Evolutionary conservation across 768 basidiomycete genomes (phyloP).

Genomic region (Phylloporus scabripes): DNA sequence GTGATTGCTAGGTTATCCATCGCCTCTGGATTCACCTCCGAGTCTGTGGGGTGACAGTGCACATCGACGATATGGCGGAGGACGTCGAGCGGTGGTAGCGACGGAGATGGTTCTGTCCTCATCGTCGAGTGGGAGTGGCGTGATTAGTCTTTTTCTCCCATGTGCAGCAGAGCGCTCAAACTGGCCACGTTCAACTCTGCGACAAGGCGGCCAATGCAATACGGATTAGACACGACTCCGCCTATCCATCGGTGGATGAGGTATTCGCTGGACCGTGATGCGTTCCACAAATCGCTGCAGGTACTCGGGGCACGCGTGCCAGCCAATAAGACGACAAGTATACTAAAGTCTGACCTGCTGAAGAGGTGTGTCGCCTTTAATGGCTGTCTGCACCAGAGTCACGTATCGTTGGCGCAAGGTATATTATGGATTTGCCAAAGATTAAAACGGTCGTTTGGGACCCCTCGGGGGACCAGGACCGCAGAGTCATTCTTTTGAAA

Average conservation of each 20-base stretch:
- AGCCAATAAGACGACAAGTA: constrained; percentile 45
- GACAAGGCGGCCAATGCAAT: constrained; percentile 12
- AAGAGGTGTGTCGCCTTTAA: constrained; percentile 43
- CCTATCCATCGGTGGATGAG: constrained; percentile 49
- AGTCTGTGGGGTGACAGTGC: constrained; percentile 92
- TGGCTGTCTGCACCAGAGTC: neutral
- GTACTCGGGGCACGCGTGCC: constrained; percentile 66
- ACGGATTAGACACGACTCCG: constrained; percentile 35
- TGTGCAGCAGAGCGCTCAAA: constrained; percentile 9
- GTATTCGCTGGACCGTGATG: constrained; percentile 51
- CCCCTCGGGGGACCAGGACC: constrained; percentile 40
- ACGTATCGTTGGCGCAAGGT: constrained; percentile 34
- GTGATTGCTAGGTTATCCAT: constrained; percentile 58
- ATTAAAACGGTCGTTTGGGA: constrained; percentile 54
- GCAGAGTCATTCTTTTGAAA: constrained; percentile 63
- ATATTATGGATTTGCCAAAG: constrained; percentile 64
- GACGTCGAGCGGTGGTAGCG: constrained; percentile 35
- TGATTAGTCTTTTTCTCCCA: constrained; percentile 1
- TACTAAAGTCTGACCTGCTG: constrained; percentile 56
- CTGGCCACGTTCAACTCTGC: neutral
- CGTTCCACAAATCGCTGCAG: constrained; percentile 60
- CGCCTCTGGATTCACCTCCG: constrained; percentile 40
- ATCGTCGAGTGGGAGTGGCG: neutral
- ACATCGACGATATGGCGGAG: constrained; percentile 74
- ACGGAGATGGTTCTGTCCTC: neutral